Percentiles rank a stretch among this genome's conserved stretches.
phyloP scores from a whole-genome alignment of 1,284 basidiomycete genomes.

The Apiotrichum mycotoxinovorans region DNA sequence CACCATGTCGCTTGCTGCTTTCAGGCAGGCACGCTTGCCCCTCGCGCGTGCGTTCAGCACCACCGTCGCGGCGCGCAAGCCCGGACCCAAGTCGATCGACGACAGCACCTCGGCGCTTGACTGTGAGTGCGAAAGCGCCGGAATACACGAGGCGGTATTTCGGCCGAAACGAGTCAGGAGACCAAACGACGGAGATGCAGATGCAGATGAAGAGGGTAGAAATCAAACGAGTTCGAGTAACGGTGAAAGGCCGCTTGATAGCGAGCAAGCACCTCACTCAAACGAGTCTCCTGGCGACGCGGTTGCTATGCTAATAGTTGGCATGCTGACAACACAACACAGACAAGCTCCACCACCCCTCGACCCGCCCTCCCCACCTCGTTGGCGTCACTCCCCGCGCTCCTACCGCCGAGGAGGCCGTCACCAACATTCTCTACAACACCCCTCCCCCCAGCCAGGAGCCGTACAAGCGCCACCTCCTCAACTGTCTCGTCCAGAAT shows the following conservation, averaged over 20 bases:
- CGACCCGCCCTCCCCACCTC: conserved; percentile 42
- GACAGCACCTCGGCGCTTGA: conserved; percentile 92
- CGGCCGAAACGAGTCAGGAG: not conserved
- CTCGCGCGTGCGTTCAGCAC: conserved; percentile 15
- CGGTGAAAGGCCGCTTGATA: too few species aligned
- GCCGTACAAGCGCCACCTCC: conserved; percentile 94
- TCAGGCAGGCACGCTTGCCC: conserved; percentile 10
- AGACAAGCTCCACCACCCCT: conserved; percentile 49
- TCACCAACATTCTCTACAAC: conserved; percentile 93
- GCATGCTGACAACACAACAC: too few species aligned
- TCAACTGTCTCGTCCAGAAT: conserved; percentile 99
- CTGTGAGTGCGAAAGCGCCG: conserved; percentile 70
- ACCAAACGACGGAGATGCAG: too few species aligned
- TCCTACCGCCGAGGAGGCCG: conserved; percentile 82
- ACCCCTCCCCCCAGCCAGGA: conserved; percentile 88
- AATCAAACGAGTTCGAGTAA: too few species aligned
- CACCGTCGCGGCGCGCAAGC: conserved; percentile 14
- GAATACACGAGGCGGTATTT: not conserved
- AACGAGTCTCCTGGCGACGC: too few species aligned
- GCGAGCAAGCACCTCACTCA: too few species aligned
- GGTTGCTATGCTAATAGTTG: not conserved
- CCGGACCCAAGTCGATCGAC: conserved; percentile 59
- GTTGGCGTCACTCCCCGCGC: conserved; percentile 31
- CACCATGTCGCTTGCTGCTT: conserved; percentile 13
- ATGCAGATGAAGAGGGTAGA: too few species aligned